Evolutionary conservation across 1,284 basidiomycete species (phyloP), one percentile per base, ranked within the genome.

Genomic region (Anthracocystis walkeri): DNA sequence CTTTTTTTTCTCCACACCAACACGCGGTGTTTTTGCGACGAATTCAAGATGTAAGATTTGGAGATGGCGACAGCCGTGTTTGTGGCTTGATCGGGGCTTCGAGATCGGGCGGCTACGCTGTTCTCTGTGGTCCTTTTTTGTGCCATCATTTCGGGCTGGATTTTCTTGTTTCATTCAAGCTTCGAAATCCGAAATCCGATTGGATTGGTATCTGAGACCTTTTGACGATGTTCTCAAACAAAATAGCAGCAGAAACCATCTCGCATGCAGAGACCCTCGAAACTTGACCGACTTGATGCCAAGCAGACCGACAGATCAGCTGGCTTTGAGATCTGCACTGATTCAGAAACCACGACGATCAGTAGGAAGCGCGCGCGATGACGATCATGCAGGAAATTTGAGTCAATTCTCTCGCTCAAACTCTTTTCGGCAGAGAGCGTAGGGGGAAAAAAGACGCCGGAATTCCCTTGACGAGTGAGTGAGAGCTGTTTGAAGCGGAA

Each of bases 1-100:
- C 29, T 35, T 49, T 51, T 42, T 50, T 49, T 20, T 21, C 53
- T 58, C 55, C 61, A 64, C 61, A 64, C 41, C 62, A 65, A 58
- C 56, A 65, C 58, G 31, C 40, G 25, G 41, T 18, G n/a, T 49
- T 38, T 49, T 31, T 11, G 33, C 49, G 42, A 50, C 5, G 16
- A n/a, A 5, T 18, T 20, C 6, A n/a, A 8, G 35, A 21, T 50
- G 42, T 60, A 10, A 59, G 58, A 48, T 48, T 41, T 8, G 0
- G 21, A 25, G 8, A n/a, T n/a, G 11, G 18, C n/a, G 33, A 58
- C 56, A 51, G 31, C 49, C 6, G 6, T 33, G 11, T 2, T 8
- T 33, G 29, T 33, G 8, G 8, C 11, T 33, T 12, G 33, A 38
- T 38, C 35, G 35, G 35, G 35, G 5, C 11, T 14, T 4, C 14